Percentiles rank a stretch among this genome's conserved stretches.
Conservation (phyloP, 2,329 filamentous ascomycete genomes). For the Colletotrichum euphorbiae region DNA sequence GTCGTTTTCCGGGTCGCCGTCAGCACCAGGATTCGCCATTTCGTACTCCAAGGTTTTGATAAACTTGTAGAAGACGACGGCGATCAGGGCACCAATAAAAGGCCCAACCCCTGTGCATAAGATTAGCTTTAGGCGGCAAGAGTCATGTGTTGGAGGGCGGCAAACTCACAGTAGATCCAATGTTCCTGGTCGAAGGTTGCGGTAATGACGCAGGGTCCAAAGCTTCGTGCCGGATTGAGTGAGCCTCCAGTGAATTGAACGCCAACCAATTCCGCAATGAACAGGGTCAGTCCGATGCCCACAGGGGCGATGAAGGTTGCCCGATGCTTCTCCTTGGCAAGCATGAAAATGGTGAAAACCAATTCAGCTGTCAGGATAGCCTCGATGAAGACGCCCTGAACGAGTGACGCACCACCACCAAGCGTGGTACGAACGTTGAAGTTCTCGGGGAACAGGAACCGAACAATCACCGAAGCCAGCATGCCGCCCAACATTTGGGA, state of each 20-base stretch:
- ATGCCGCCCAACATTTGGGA: constrained; percentile 64
- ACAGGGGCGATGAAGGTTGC: constrained; percentile 61
- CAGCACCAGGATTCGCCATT: constrained; percentile 61
- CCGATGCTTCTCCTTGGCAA: constrained; percentile 62
- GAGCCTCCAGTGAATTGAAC: constrained; percentile 62
- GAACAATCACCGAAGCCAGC: constrained; percentile 55
- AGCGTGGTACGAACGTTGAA: constrained; percentile 57
- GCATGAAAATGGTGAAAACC: constrained; percentile 63
- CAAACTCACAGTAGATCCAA: constrained; percentile 59
- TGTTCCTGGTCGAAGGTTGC: constrained; percentile 55
- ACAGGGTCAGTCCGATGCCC: constrained; percentile 59
- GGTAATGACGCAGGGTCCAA: constrained; percentile 59
- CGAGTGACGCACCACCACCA: constrained; percentile 52
- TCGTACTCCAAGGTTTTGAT: constrained; percentile 56
- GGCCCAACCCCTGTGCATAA: constrained; percentile 48
- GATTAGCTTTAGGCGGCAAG: constrained; percentile 18
- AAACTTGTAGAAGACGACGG: constrained; percentile 53
- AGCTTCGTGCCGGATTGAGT: constrained; percentile 59
- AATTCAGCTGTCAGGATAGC: constrained; percentile 61
- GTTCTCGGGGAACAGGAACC: constrained; percentile 56
- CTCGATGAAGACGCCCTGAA: constrained; percentile 63
- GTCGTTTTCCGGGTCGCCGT: constrained; percentile 57
- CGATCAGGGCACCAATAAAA: constrained; percentile 49
- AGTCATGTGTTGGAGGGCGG: constrained; percentile 46
- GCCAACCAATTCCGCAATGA: constrained; percentile 58